Evolutionary conservation across 2,329 filamentous ascomycete species (phyloP), one percentile per base, ranked within the genome.

Genomic region (Aspergillus piperis): DNA sequence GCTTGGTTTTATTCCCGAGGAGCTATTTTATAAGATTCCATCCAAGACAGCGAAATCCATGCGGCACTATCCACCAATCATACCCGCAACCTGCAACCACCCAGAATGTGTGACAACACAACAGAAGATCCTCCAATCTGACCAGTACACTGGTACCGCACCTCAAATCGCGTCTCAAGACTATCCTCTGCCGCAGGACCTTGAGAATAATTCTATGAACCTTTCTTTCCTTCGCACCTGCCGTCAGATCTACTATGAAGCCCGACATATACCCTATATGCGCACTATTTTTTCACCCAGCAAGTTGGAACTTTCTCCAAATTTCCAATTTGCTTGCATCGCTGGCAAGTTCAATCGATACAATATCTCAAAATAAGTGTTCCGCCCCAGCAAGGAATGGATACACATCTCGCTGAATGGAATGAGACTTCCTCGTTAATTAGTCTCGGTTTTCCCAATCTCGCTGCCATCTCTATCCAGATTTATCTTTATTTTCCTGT

Each of bases 1-100:
- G 65, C 67, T 13, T 73, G 71, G 71, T 71, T 70, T 56, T 59
- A 62, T 48, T 47, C 56, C 8, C 62, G 66, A 30, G 68, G 66
- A 1, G 57, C 19, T 19, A 19, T 19, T 19, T 19, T 19, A 19
- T 19, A 19, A 19, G 17, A 19, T 19, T 19, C 17, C 17, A 19
- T 19, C 2, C 17, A 19, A 19, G 17, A 19, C 49, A 52, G 27
- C 49, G 17, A 21, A 38, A 39, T 17, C 49, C n/a, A 52, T 52
- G 49, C 30, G 30, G 11, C 49, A 44, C 13, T 19, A 17, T 8
- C 2, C 41, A 11, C 13, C 15, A 10, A 10, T n/a, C 39, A 19
- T 44, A 17, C 8, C 19, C 41, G 17, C 10, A 32, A 32, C 21
- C 41, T 52, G 49, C 49, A 19, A 17, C 17, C 49, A 52, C 30